Evolutionary conservation across 768 basidiomycete species (phyloP).

Genomic region (Leccinum subtestaceum): DNA sequence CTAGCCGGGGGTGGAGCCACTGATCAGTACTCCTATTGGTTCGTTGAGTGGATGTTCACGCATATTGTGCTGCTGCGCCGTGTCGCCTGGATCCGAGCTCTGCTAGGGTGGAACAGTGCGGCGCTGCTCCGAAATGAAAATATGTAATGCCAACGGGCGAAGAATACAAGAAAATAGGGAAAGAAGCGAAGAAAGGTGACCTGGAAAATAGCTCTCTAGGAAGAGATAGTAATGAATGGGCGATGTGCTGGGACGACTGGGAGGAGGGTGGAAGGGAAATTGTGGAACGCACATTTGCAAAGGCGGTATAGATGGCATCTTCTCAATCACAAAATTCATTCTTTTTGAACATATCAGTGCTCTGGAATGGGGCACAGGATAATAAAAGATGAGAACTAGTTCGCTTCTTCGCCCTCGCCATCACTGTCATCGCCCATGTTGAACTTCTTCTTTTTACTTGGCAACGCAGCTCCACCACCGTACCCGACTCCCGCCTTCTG

Average conservation of each 20-base stretch:
- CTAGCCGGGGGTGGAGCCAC: no score
- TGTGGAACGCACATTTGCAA: conserved; percentile 26
- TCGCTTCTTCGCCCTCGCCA: conserved; percentile 31
- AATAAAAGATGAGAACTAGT: conserved; percentile 3
- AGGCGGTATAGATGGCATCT: not conserved
- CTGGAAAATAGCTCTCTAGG: conserved; percentile 23
- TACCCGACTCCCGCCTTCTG: conserved; percentile 79
- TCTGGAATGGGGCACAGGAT: not conserved
- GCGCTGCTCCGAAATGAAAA: no score
- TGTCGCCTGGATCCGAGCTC: no score
- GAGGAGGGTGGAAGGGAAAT: conserved; percentile 32
- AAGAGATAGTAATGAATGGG: conserved; percentile 33
- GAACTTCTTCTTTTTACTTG: conserved; percentile 74
- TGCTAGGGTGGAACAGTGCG: no score
- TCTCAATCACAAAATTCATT: not conserved
- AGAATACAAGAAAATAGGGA: conserved; percentile 26
- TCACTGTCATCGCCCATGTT: conserved; percentile 45
- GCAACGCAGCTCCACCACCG: conserved; percentile 64
- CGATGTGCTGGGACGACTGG: conserved; percentile 45
- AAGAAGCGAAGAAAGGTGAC: conserved; percentile 21
- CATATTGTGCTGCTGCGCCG: no score
- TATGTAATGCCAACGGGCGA: no score
- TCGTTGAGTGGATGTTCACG: no score
- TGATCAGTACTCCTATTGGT: no score
- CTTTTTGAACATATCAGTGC: not conserved